These are phyloP conservation scores for Elaeis guineensis DNA, from an alignment of 176 grass and related monocot genomes.

Conservation along the genomic window DNA sequence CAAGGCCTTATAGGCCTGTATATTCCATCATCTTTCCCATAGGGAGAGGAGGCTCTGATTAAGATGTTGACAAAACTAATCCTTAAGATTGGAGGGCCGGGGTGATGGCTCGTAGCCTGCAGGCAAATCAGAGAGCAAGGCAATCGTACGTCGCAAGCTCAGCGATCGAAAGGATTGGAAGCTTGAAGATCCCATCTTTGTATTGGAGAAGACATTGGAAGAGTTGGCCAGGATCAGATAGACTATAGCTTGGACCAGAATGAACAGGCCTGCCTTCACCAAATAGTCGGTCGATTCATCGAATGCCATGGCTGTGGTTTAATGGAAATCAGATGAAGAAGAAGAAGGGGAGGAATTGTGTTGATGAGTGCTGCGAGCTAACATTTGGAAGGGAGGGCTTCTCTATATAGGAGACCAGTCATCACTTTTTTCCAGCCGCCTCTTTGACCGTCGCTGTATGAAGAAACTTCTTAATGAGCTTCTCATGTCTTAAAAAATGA, in stretches of 20 bases:
- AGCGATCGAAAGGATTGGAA: slow-evolving; percentile 20
- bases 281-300: slow-evolving; percentile 16
- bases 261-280: slow-evolving; percentile 47
- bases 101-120: slow-evolving; percentile 35
- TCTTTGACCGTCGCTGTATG: no score
- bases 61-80: not conserved
- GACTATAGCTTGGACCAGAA: slow-evolving; percentile 63
- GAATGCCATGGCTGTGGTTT: slow-evolving; percentile 9
- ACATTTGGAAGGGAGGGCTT: no score
- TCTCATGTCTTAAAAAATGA: no score
- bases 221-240: slow-evolving; percentile 71
- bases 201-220: slow-evolving; percentile 49
- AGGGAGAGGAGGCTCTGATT: not conserved
- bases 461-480: no score
- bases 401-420: no score
- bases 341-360: no score
- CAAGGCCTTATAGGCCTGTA: no score
- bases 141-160: slow-evolving; percentile 40
- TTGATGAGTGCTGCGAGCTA: no score
- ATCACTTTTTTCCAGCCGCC: no score
- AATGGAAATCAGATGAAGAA: no score
- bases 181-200: slow-evolving; percentile 13
- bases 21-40: no score
- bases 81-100: not conserved
- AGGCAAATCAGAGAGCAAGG: slow-evolving; percentile 45